These are phyloP conservation scores for Peniophora sp. DNA, from an alignment of 1,284 basidiomycete species.

Conservation along the genomic window DNA sequence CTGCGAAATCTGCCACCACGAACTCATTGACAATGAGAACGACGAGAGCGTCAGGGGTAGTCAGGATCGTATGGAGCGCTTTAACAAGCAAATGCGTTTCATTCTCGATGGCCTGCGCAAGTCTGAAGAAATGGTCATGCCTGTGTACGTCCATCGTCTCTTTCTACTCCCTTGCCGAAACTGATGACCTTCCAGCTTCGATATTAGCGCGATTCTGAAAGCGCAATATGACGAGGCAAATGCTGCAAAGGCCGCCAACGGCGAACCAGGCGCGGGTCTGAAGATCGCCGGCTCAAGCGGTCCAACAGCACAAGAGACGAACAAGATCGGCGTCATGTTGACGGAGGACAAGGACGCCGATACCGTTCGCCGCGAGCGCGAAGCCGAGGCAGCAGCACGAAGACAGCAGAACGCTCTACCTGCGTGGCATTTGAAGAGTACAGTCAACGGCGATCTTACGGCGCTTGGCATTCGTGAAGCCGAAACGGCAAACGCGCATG, in stretches of 20 bases:
- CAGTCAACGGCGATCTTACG: slow-evolving; percentile 87
- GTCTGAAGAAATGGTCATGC: slow-evolving; percentile 83
- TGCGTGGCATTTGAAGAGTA: slow-evolving; percentile 91
- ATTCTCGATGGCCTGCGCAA: slow-evolving; percentile 83
- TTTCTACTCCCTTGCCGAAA: not conserved
- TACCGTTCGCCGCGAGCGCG: slow-evolving; percentile 56
- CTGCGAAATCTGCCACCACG: slow-evolving; percentile 74
- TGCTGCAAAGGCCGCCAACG: slow-evolving; percentile 45
- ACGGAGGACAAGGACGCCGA: slow-evolving; percentile 78
- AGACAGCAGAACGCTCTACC: slow-evolving; percentile 87
- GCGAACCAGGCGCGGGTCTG: slow-evolving; percentile 44
- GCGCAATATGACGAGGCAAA: slow-evolving; percentile 56
- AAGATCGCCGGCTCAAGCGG: slow-evolving; percentile 67
- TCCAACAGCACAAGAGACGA: slow-evolving; percentile 48
- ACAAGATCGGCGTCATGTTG: slow-evolving; percentile 73
- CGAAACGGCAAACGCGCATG: slow-evolving; percentile 26
- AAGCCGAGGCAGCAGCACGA: slow-evolving; percentile 68
- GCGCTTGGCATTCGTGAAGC: slow-evolving; percentile 73
- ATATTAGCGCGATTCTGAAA: slow-evolving; percentile 71
- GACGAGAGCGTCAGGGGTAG: slow-evolving; percentile 77
- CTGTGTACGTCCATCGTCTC: slow-evolving; percentile 44
- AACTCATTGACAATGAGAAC: slow-evolving; percentile 89
- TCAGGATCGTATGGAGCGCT: slow-evolving; percentile 92
- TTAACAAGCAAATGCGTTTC: slow-evolving; percentile 87
- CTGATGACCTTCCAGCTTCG: slow-evolving; percentile 55